phyloP scores from a whole-genome alignment of 2,329 filamentous ascomycete genomes.

The Hypoxylon sp. region DNA sequence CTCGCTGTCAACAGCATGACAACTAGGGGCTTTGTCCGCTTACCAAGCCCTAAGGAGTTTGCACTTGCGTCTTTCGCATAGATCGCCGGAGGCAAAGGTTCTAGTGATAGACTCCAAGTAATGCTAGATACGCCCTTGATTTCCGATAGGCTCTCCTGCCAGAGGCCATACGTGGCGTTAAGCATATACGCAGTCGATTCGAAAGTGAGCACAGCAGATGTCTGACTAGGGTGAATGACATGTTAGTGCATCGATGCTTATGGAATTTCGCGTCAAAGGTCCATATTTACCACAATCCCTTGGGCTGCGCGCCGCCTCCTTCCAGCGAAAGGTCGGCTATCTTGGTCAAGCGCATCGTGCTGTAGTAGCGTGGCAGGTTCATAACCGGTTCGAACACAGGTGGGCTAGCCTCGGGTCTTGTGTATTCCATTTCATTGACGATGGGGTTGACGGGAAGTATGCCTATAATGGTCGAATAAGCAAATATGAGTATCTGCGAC shows the following conservation, averaged over 20 bases:
- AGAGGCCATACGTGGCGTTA: constrained; percentile 15
- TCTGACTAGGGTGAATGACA: background rate
- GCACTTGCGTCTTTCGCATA: constrained; percentile 16
- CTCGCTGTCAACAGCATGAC: background rate
- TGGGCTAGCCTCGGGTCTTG: constrained; percentile 25
- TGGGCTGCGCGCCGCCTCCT: constrained; percentile 9
- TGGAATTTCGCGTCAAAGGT: background rate
- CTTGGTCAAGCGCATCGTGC: constrained; percentile 9
- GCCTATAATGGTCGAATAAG: constrained; percentile 21
- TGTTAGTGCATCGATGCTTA: background rate
- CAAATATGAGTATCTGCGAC: constrained; percentile 19
- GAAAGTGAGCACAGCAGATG: constrained; percentile 10
- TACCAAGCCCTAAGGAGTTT: constrained; percentile 27
- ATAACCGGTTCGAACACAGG: background rate
- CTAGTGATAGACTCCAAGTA: constrained; percentile 28
- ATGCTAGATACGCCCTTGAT: constrained; percentile 22
- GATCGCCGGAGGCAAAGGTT: constrained; percentile 37
- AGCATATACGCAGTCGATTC: constrained; percentile 21
- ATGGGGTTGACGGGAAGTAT: constrained; percentile 9
- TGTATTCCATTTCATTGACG: constrained; percentile 16
- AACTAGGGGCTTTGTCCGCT: constrained; percentile 14
- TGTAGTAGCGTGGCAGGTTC: constrained; percentile 1
- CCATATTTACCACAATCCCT: constrained; percentile 24
- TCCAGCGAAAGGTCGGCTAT: constrained; percentile 20
- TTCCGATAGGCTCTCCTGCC: constrained; percentile 21